A percentile compares a stretch with the other conserved stretches of the same genome.
Evolutionary conservation across 805 yeast genomes (phyloP).

Genomic region (Yamadazyma akitaensis): DNA sequence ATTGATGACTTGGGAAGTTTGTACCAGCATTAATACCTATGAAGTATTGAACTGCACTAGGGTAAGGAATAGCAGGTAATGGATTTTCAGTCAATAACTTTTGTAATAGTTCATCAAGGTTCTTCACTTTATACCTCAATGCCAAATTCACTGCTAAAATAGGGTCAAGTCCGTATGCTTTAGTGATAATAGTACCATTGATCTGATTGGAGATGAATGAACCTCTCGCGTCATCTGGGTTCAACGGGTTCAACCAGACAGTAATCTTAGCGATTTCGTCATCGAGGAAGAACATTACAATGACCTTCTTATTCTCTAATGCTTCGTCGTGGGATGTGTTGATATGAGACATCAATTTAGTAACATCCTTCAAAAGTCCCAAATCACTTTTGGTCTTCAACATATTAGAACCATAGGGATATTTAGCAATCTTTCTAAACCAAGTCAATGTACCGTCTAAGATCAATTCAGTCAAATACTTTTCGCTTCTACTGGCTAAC

Average conservation of each 20-base stretch:
- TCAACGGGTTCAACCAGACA: constrained; percentile 73
- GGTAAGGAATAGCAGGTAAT: constrained; percentile 49
- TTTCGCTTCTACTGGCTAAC: constrained; percentile 45
- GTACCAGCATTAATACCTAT: constrained; percentile 38
- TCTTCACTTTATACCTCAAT: constrained; percentile 49
- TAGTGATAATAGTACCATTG: constrained; percentile 41
- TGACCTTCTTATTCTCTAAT: constrained; percentile 47
- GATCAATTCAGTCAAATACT: constrained; percentile 47
- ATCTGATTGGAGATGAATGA: constrained; percentile 29
- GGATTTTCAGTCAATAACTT: constrained; percentile 55
- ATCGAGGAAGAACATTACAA: constrained; percentile 62
- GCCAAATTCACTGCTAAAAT: constrained; percentile 69
- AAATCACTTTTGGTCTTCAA: constrained; percentile 69
- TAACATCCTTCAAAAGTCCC: constrained; percentile 53
- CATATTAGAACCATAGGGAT: constrained; percentile 84
- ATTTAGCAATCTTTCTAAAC: constrained; percentile 61
- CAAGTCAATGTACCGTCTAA: constrained; percentile 71
- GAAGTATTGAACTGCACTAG: constrained; percentile 59
- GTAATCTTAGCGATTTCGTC: constrained; percentile 71
- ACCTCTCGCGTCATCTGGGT: constrained; percentile 40
- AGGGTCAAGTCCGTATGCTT: constrained; percentile 68
- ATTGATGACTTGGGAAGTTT: constrained; percentile 36
- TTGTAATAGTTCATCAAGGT: constrained; percentile 38
- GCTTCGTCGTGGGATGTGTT: constrained; percentile 20
- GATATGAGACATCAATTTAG: constrained; percentile 24